Percentiles rank a stretch among this genome's conserved stretches.
Evolutionary conservation across 345 rosid genomes (phyloP).

Genomic region (Luvunga scandens): DNA sequence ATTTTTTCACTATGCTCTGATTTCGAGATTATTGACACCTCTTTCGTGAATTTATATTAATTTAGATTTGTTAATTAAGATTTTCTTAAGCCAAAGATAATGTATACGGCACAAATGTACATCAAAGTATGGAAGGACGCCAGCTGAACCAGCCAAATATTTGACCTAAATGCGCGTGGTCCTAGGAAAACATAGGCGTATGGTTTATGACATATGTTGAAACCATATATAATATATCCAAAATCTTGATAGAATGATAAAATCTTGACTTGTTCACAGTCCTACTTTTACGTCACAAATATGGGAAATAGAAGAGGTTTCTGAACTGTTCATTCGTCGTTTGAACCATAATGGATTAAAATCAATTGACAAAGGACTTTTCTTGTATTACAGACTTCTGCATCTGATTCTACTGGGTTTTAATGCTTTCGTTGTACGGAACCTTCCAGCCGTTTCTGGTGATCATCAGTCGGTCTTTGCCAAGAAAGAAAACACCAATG

Average conservation of each 20-base stretch:
- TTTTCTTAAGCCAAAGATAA: neutral
- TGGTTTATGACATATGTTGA: no score
- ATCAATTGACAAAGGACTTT: conserved; percentile 18
- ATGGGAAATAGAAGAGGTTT: no score
- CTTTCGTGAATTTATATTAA: neutral
- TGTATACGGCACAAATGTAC: neutral
- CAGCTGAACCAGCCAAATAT: neutral
- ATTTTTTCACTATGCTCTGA: neutral
- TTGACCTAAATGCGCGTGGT: neutral
- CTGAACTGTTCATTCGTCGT: neutral
- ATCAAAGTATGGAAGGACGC: neutral
- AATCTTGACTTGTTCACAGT: neutral
- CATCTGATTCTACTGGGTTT: conserved; percentile 65
- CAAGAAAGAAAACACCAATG: conserved; percentile 60
- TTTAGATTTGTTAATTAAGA: neutral
- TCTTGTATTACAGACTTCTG: conserved; percentile 47
- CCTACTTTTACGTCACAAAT: neutral
- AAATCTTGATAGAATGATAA: neutral
- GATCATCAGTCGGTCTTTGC: conserved; percentile 45
- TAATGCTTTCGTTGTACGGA: conserved; percentile 53
- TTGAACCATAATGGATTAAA: neutral
- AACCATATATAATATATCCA: no score
- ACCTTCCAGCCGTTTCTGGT: conserved; percentile 52
- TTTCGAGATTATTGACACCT: neutral
- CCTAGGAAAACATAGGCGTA: no score